These are phyloP conservation scores for Coemansia sp. DNA, from an alignment of 192 early-diverging fungal species.

Conservation along the genomic window DNA sequence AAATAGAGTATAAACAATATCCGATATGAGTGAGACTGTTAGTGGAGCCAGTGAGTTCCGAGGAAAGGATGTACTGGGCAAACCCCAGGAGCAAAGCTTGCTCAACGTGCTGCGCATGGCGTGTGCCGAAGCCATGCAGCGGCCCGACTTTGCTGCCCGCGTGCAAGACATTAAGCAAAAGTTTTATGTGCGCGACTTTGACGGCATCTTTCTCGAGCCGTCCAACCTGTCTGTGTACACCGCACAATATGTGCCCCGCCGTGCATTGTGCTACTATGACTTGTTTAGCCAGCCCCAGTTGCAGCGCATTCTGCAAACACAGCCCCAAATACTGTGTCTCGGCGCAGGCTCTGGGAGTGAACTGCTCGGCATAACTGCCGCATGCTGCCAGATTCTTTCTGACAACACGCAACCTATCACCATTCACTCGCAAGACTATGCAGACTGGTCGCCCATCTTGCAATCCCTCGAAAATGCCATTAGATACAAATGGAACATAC, in stretches of 20 bases:
- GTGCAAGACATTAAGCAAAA: constrained; percentile 76
- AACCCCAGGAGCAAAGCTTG: constrained; percentile 54
- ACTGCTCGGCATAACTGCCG: constrained; percentile 75
- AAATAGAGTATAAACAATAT: background rate
- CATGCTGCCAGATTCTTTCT: constrained; percentile 35
- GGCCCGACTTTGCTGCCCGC: constrained; percentile 60
- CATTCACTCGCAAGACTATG: constrained; percentile 62
- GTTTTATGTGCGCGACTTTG: constrained; percentile 82
- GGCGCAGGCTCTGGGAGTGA: constrained; percentile 89
- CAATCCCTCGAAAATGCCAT: constrained; percentile 56
- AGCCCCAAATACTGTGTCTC: constrained; percentile 61
- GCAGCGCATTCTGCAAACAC: constrained; percentile 48
- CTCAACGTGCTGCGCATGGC: constrained; percentile 65
- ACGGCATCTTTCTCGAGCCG: constrained; percentile 75
- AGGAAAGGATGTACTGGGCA: constrained; percentile 15
- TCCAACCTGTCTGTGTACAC: constrained; percentile 76
- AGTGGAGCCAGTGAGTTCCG: constrained; percentile 2
- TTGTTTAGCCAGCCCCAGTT: constrained; percentile 60
- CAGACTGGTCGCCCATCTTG: constrained; percentile 62
- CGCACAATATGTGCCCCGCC: constrained; percentile 82
- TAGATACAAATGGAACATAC: constrained; percentile 56
- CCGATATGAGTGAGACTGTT: background rate
- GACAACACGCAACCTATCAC: constrained; percentile 18
- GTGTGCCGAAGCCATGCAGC: constrained; percentile 59
- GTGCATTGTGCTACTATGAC: constrained; percentile 82